Conservation (phyloP, 1,139 yeast species). For the Blastobotrys malaysiensis region DNA sequence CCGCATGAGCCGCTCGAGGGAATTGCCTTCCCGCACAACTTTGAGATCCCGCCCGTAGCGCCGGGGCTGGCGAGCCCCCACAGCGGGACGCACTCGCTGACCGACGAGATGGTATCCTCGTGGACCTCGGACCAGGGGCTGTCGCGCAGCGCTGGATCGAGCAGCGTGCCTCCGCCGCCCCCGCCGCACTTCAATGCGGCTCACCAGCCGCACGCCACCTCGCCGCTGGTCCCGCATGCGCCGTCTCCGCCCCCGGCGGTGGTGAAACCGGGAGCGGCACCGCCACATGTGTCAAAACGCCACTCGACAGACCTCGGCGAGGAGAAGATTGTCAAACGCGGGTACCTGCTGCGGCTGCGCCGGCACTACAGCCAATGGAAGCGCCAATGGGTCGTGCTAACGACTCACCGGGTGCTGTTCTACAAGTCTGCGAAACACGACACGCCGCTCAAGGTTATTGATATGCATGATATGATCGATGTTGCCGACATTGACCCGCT, state of each 20-base stretch:
- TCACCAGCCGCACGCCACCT: not conserved
- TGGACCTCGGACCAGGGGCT: constrained; percentile 1
- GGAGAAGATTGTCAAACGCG: constrained; percentile 42
- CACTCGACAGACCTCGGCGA: constrained; percentile 6
- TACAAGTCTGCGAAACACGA: constrained; percentile 35
- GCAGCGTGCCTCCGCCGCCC: not conserved
- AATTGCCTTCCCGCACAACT: constrained; percentile 9
- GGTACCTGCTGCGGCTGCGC: constrained; percentile 39
- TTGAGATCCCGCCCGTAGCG: constrained; percentile 1
- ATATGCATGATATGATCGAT: constrained; percentile 42
- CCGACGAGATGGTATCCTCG: not conserved
- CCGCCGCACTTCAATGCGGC: constrained; percentile 1
- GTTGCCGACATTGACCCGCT: constrained; percentile 50
- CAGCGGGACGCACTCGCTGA: not conserved
- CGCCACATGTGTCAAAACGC: not conserved
- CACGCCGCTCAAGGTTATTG: constrained; percentile 33
- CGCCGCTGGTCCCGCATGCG: not conserved
- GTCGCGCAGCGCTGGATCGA: constrained; percentile 7
- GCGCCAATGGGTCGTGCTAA: constrained; percentile 40
- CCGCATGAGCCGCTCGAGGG: constrained; percentile 5
- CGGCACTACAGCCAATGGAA: constrained; percentile 47
- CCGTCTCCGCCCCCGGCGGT: not conserved
- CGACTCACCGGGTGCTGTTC: constrained; percentile 40
- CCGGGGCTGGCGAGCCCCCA: not conserved
- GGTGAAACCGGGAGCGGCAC: too few relatives aligned